Conservation (phyloP, 179 eudicot species). For the Heliamphora pulchella region DNA sequence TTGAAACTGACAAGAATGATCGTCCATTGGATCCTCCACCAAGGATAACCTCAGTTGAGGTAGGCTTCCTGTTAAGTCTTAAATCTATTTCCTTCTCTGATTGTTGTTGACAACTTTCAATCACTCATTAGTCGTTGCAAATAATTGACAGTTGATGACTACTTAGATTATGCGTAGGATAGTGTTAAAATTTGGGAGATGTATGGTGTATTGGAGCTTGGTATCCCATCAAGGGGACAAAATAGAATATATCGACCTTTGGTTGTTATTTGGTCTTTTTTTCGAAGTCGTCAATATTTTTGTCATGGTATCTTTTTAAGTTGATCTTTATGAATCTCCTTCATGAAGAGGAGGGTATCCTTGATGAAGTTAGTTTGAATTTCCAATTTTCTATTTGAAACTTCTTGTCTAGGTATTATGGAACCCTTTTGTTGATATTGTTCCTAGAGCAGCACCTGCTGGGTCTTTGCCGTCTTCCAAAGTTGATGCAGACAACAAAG, state of each 20-base stretch:
- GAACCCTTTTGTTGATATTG: slow-evolving; percentile 95
- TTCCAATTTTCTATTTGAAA: slow-evolving; percentile 15
- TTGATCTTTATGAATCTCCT: not conserved
- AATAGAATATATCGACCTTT: not conserved
- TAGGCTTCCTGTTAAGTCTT: slow-evolving; percentile 17
- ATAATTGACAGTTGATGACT: not conserved
- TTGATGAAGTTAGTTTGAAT: not conserved
- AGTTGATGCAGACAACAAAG: slow-evolving; percentile 41
- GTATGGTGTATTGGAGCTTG: not conserved
- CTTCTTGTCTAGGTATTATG: slow-evolving; percentile 57
- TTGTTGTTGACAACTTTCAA: not conserved
- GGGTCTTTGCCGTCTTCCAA: slow-evolving; percentile 37
- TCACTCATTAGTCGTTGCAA: not conserved
- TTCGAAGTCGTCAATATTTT: slow-evolving; percentile 3
- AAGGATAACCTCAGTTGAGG: slow-evolving; percentile 77
- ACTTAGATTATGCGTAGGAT: not conserved
- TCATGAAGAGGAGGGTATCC: not conserved
- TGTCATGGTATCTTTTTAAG: not conserved
- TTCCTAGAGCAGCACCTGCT: slow-evolving; percentile 47
- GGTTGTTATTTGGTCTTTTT: not conserved
- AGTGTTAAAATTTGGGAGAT: not conserved
- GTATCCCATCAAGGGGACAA: not conserved
- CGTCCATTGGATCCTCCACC: slow-evolving; percentile 88
- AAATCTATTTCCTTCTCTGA: not conserved
- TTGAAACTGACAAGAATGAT: slow-evolving; percentile 79